Evolutionary conservation across 2,329 filamentous ascomycete genomes (phyloP), one percentile per base, ranked within the genome.

Genomic region (Aspergillus glaucus): DNA sequence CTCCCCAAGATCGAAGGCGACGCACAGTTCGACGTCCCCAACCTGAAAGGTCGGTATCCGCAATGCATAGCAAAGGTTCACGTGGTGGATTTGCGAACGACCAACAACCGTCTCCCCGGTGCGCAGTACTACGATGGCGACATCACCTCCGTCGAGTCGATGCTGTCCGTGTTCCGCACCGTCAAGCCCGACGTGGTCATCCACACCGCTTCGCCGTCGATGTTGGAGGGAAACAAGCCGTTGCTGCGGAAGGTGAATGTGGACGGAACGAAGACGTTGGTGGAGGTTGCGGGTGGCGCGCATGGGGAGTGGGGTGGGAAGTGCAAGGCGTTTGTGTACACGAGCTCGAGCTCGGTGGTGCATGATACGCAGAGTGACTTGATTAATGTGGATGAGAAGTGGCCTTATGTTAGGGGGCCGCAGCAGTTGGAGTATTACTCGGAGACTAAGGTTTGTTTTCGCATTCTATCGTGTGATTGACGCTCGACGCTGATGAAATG

Each of bases 221-320:
- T 62, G 69, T 79, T 62, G 69, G 77, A 60, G 7, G 68, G 66
- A 14, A 68, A 70, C 47, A 76, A 84, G 55, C 77, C 79, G 15
- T 71, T 88, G 32, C 86, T 93, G 66, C 81, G 81, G 60, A 85
- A 84, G 66, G 87, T 97, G 64, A 98, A 97, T 67, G 85, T 95
- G 46, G 85, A 89, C 45, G 92, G 92, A 45, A 96, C 93, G 12
- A 77, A 77, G 55, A 84, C 86, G 56, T 79, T 96, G 44, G 52
- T 75, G 12, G 64, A 75, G 46, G 75, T 97, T 47, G 81, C 85
- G 32, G 88, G 87, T 14, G 86, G 86, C 59, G 79, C 80, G 62
- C 75, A 80, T 56, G 79, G 70, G 14, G 67, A 79, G 34, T 84
- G 80, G 53, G 89, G 92, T 49, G 68, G 71, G 46, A 67, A 69